Conservation (phyloP, 2,329 filamentous ascomycete species). For the Alternaria incomplexa region DNA sequence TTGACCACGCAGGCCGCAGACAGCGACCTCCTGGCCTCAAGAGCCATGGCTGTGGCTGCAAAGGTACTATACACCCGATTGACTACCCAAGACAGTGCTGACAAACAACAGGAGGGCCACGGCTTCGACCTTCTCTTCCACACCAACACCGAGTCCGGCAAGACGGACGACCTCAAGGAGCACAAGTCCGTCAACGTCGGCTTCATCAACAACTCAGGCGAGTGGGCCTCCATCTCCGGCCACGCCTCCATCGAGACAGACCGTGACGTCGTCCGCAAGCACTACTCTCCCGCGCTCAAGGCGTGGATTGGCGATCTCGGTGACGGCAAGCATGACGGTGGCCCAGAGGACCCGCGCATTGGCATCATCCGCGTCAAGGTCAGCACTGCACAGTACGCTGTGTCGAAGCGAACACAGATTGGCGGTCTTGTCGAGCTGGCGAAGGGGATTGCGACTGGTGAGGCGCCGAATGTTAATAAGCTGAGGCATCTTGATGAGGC, state of each 20-base stretch:
- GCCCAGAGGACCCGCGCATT: slow-evolving; percentile 80
- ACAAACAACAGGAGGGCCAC: slow-evolving; percentile 67
- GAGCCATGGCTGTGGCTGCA: slow-evolving; percentile 84
- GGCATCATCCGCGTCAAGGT: slow-evolving; percentile 79
- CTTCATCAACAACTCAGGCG: slow-evolving; percentile 76
- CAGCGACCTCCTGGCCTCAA: slow-evolving; percentile 73
- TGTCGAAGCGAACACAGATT: slow-evolving; percentile 67
- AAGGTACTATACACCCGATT: slow-evolving; percentile 61
- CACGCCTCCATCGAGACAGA: slow-evolving; percentile 73
- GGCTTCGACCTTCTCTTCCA: slow-evolving; percentile 87
- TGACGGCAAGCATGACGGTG: slow-evolving; percentile 82
- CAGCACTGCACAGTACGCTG: slow-evolving; percentile 73
- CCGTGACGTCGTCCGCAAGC: slow-evolving; percentile 69
- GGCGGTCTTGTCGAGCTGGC: slow-evolving; percentile 73
- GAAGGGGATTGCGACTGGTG: slow-evolving; percentile 75
- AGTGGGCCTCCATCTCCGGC: slow-evolving; percentile 89
- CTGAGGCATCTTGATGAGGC: slow-evolving; percentile 72
- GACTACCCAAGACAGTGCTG: background rate
- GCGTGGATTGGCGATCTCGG: slow-evolving; percentile 83
- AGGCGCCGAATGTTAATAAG: slow-evolving; percentile 74
- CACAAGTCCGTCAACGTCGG: slow-evolving; percentile 80
- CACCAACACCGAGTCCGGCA: slow-evolving; percentile 88
- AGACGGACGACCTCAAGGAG: slow-evolving; percentile 77
- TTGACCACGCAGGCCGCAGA: slow-evolving; percentile 77
- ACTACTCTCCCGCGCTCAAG: slow-evolving; percentile 74